Conservation (phyloP, 352 stramenopile genomes). For the Phytophthora brassicae region DNA sequence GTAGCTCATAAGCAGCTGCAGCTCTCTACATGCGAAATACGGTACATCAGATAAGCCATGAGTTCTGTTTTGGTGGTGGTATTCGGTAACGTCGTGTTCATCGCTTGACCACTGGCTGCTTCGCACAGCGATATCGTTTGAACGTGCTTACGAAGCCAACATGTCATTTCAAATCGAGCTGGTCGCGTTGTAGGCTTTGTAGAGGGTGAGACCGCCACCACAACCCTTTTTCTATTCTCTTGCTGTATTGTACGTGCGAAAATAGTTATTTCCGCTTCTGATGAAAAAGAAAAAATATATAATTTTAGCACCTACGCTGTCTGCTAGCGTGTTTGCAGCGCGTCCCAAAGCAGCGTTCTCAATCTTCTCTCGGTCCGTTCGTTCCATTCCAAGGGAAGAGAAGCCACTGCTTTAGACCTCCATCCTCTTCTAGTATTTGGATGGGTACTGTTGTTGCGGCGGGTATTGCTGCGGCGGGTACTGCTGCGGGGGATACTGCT, state of each 20-base stretch:
- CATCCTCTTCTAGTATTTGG: slow-evolving; percentile 16
- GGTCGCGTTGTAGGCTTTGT: too few species aligned
- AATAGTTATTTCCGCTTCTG: too few species aligned
- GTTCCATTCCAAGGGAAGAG: slow-evolving; percentile 28
- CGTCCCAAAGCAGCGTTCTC: slow-evolving; percentile 7
- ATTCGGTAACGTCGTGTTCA: too few species aligned
- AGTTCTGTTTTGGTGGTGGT: too few species aligned
- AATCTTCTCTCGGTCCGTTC: slow-evolving; percentile 29
- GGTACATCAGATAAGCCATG: too few species aligned
- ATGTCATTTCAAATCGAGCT: too few species aligned
- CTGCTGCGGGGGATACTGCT: slow-evolving; percentile 19
- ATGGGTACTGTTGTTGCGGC: slow-evolving; percentile 16
- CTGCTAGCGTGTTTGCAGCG: slow-evolving; percentile 6
- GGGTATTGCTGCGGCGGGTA: slow-evolving; percentile 18
- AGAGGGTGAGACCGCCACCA: not conserved
- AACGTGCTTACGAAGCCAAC: too few species aligned
- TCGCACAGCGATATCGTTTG: too few species aligned
- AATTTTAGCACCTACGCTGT: slow-evolving; percentile 25
- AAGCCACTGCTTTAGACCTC: not conserved
- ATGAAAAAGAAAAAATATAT: slow-evolving; percentile 18
- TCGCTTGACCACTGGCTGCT: too few species aligned
- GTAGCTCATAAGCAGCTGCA: too few species aligned
- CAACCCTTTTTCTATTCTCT: not conserved
- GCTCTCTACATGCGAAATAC: too few species aligned
- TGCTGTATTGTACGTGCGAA: too few species aligned